Evolutionary conservation across 495 filamentous ascomycete species (phyloP), one percentile per base, ranked within the genome.

Genomic region (Daldinia grandis): DNA sequence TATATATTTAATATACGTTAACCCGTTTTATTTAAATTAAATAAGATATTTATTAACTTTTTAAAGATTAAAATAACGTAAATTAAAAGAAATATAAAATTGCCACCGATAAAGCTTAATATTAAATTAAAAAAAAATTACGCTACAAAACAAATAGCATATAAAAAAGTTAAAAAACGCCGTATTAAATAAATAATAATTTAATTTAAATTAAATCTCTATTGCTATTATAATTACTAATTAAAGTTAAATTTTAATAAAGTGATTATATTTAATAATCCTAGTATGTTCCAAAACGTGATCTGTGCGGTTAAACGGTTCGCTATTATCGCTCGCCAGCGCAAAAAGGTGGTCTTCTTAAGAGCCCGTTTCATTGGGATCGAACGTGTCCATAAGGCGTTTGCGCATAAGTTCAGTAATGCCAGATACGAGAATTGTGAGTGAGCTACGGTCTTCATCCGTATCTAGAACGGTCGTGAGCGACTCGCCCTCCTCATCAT

Each of bases 321-420:
- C 76, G 4, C 64, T 69, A 10, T 72, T 54, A 15, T 66, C 65
- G 8, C 63, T 24, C 28, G 66, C 53, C 6, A 70, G 54, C 50
- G 62, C 55, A 50, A 63, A 50, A 31, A 64, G 19, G 1, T 67
- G 68, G 17, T 55, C 68, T 7, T 64, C 60, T 37, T 64, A 60
- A 31, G 68, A 33, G 14, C 71, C 73, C 31, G 56, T 69, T 57
- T 74, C 66, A 17, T 69, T 70, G 24, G 79, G 71, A 59, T 84
- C 77, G 37, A 84, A 84, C 17, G 69, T 78, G 15, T 78, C 76
- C 3, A 72, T 31, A 27, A 82, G 66, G 28, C 66, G 74, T 57
- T 76, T 80, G 30, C 76, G 77, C 78, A 85, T 84, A 12, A 74
- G 58, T 40, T 81, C 79, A 12, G 77, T 80, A 54, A 82, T 81